These are phyloP conservation scores for Pestalotiopsis sp. DNA, from an alignment of 2,329 filamentous ascomycete genomes.

Conservation along the genomic window DNA sequence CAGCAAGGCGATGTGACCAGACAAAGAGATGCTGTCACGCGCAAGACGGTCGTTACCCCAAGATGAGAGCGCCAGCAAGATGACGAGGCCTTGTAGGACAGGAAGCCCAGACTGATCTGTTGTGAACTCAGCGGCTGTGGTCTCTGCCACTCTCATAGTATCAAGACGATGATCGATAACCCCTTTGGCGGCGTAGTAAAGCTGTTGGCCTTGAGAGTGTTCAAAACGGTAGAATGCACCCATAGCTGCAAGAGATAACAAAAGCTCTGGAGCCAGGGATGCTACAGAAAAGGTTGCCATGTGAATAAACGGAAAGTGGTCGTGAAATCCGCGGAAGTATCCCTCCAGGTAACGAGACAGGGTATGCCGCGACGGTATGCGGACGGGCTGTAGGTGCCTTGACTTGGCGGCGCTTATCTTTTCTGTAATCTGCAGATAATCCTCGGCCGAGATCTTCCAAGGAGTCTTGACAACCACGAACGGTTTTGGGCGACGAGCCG, in stretches of 20 bases:
- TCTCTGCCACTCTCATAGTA: slow-evolving; percentile 10
- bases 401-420: neutral
- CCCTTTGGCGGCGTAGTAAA: slow-evolving; percentile 57
- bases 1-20: slow-evolving; percentile 20
- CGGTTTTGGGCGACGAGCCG: neutral
- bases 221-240: slow-evolving; percentile 52
- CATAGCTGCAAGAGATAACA: slow-evolving; percentile 51
- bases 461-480: neutral
- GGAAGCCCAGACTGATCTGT: slow-evolving; percentile 31
- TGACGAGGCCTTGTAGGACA: slow-evolving; percentile 34
- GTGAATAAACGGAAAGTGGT: slow-evolving; percentile 54
- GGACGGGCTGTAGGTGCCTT: neutral
- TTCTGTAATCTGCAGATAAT: neutral
- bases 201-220: slow-evolving; percentile 49
- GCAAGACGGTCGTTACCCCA: slow-evolving; percentile 22
- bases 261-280: slow-evolving; percentile 45
- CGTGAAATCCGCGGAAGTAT: slow-evolving; percentile 51
- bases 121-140: neutral
- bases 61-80: slow-evolving; percentile 31
- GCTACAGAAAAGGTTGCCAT: slow-evolving; percentile 47
- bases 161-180: slow-evolving; percentile 41
- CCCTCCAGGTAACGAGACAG: slow-evolving; percentile 51
- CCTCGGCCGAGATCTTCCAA: neutral
- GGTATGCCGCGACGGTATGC: slow-evolving; percentile 47
- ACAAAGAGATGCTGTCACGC: slow-evolving; percentile 23